A percentile compares a stretch with the other conserved stretches of the same genome.
Conservation (phyloP, 805 yeast genomes). For the Saccharomycopsis fibuligera region DNA sequence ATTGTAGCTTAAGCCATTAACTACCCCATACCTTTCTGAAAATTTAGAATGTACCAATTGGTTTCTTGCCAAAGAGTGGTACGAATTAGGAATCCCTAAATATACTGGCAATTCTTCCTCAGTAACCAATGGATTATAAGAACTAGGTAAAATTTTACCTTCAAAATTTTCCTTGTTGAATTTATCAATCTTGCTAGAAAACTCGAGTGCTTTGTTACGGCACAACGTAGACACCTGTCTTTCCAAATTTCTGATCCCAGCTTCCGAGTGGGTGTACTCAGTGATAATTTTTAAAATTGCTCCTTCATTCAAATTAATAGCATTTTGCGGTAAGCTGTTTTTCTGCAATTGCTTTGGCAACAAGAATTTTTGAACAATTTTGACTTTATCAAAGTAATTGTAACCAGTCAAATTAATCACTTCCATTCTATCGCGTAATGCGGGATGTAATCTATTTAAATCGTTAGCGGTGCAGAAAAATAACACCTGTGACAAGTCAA, state of each 20-base stretch:
- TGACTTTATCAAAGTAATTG: conserved; percentile 67
- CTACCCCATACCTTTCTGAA: conserved; percentile 62
- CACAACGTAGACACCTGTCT: conserved; percentile 70
- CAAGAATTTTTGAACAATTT: conserved; percentile 61
- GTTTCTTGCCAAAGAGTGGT: conserved; percentile 30
- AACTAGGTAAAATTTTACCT: conserved; percentile 10
- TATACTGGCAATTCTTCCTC: conserved; percentile 57
- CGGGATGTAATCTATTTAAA: conserved; percentile 61
- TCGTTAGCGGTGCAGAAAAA: conserved; percentile 87
- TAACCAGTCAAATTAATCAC: conserved; percentile 74
- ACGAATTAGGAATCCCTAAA: conserved; percentile 59
- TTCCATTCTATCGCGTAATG: conserved; percentile 80
- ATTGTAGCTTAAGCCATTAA: conserved; percentile 83
- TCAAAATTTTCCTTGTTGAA: conserved; percentile 24
- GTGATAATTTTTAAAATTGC: conserved; percentile 58
- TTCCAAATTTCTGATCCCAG: conserved; percentile 81
- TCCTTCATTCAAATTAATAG: conserved; percentile 30
- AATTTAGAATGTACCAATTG: conserved; percentile 30
- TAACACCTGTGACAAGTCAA: conserved; percentile 73
- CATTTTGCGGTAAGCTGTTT: conserved; percentile 48
- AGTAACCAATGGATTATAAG: conserved; percentile 37
- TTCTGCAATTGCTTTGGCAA: conserved; percentile 68
- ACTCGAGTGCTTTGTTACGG: conserved; percentile 76
- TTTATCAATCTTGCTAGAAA: conserved; percentile 29
- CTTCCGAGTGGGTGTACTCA: conserved; percentile 65